Evolutionary conservation across 768 basidiomycete species (phyloP).

Genomic region (Suillus decipiens): DNA sequence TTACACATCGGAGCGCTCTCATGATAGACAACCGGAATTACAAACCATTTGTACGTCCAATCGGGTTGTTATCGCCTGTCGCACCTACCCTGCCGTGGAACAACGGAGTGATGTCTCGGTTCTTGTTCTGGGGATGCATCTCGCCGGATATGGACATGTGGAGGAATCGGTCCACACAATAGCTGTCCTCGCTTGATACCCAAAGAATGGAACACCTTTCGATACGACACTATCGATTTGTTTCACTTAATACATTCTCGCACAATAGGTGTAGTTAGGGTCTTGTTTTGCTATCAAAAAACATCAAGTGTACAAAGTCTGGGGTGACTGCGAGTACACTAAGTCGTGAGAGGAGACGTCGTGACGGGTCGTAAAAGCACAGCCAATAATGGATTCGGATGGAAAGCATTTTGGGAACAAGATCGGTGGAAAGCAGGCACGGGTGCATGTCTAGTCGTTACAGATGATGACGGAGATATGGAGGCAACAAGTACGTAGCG

Average conservation of each 20-base stretch:
- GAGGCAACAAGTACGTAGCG: constrained; percentile 12
- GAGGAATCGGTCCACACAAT: background rate
- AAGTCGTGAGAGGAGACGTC: constrained; percentile 26
- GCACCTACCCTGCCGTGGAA: background rate
- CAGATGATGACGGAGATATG: constrained; percentile 39
- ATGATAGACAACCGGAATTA: constrained; percentile 4
- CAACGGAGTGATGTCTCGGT: background rate
- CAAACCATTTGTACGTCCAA: constrained; percentile 4
- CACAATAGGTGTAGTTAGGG: background rate
- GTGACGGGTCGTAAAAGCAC: constrained; percentile 33
- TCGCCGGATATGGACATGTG: background rate
- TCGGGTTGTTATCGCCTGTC: constrained; percentile 2
- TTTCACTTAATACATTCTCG: background rate
- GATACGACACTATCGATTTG: background rate
- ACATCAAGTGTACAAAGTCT: constrained; percentile 16
- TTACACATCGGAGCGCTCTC: background rate
- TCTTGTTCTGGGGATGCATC: background rate
- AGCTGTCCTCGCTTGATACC: background rate
- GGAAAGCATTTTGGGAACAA: constrained; percentile 37
- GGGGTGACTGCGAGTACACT: constrained; percentile 11
- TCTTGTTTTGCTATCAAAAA: constrained; percentile 3
- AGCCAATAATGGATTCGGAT: constrained; percentile 23
- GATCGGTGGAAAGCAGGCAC: constrained; percentile 32
- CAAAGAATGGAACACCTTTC: background rate
- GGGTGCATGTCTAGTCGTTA: constrained; percentile 76